A percentile compares a stretch with the other conserved stretches of the same genome.
phyloP scores from a whole-genome alignment of 2,329 filamentous ascomycete genomes.

The Fusarium tuaranense region DNA sequence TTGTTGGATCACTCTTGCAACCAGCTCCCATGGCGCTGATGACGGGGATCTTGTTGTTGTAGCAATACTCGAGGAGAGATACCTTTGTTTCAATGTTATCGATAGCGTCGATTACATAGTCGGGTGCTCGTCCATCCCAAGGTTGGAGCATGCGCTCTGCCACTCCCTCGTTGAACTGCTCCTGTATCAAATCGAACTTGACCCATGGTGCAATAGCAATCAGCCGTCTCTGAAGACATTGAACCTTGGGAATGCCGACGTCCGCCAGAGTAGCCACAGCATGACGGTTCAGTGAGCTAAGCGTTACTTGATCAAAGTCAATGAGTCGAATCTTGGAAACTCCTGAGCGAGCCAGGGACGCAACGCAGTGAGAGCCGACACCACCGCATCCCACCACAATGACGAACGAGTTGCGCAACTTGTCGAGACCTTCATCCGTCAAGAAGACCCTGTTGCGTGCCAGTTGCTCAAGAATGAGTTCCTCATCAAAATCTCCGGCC shows the following conservation, averaged over 20 bases:
- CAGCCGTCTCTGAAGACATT: slow-evolving; percentile 82
- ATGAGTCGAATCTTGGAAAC: slow-evolving; percentile 89
- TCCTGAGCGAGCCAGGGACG: slow-evolving; percentile 88
- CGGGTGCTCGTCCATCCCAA: slow-evolving; percentile 76
- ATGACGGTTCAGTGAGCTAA: slow-evolving; percentile 95
- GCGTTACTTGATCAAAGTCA: slow-evolving; percentile 97
- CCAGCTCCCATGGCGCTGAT: slow-evolving; percentile 97
- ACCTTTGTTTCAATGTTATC: slow-evolving; percentile 99
- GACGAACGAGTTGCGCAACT: slow-evolving; percentile 84
- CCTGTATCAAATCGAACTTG: slow-evolving; percentile 85
- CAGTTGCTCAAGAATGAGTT: slow-evolving; percentile 93
- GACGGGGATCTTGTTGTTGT: slow-evolving; percentile 80
- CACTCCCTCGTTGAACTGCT: slow-evolving; percentile 79
- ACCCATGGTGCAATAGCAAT: slow-evolving; percentile 94
- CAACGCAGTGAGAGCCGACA: slow-evolving; percentile 91
- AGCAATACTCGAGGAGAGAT: slow-evolving; percentile 87
- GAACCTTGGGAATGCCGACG: slow-evolving; percentile 92
- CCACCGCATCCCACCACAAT: slow-evolving; percentile 94
- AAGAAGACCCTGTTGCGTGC: slow-evolving; percentile 94
- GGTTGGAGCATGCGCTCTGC: slow-evolving; percentile 75
- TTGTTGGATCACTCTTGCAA: slow-evolving; percentile 88
- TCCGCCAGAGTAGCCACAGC: slow-evolving; percentile 94
- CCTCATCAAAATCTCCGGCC: slow-evolving; percentile 75
- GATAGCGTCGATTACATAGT: slow-evolving; percentile 96
- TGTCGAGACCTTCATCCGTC: slow-evolving; percentile 81